These are phyloP conservation scores for Cordia subcordata DNA, from an alignment of 257 asterid species.

Conservation along the genomic window DNA sequence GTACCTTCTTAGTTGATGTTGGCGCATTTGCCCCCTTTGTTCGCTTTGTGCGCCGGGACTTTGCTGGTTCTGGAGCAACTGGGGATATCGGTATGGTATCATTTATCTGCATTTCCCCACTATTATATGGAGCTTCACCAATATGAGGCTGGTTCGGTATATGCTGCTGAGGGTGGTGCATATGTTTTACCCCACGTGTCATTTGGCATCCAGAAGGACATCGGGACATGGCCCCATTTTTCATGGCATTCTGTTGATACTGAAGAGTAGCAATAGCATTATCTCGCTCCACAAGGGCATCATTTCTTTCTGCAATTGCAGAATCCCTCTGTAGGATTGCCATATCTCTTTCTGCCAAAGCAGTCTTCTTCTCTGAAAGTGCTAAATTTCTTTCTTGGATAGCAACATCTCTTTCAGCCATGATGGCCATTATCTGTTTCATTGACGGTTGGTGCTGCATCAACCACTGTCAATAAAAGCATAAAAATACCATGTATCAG, in stretches of 20 bases:
- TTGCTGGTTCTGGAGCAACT: slow-evolving; percentile 46
- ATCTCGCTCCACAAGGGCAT: slow-evolving; percentile 83
- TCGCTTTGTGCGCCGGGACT: slow-evolving; percentile 59
- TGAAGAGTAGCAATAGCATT: slow-evolving; percentile 84
- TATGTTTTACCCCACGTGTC: slow-evolving; percentile 63
- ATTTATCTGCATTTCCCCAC: slow-evolving; percentile 38
- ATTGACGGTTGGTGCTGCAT: slow-evolving; percentile 96
- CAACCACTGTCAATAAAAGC: slow-evolving; percentile 62
- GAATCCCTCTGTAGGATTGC: slow-evolving; percentile 85
- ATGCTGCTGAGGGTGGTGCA: slow-evolving; percentile 73
- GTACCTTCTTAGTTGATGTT: slow-evolving; percentile 29
- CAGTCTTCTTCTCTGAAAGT: slow-evolving; percentile 83
- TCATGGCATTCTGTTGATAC: slow-evolving; percentile 54
- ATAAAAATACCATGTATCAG: no score
- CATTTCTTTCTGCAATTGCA: slow-evolving; percentile 79
- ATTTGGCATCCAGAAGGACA: slow-evolving; percentile 79
- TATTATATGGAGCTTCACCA: slow-evolving; percentile 42
- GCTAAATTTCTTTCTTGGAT: slow-evolving; percentile 89
- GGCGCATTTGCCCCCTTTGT: slow-evolving; percentile 56
- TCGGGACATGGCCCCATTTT: slow-evolving; percentile 37
- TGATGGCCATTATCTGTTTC: slow-evolving; percentile 90
- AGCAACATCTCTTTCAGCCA: slow-evolving; percentile 96
- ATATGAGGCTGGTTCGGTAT: slow-evolving; percentile 46
- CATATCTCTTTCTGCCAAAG: slow-evolving; percentile 85
- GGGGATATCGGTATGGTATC: slow-evolving; percentile 47